phyloP scores from a whole-genome alignment of 805 yeast genomes.

The Saccharomycopsis sp. region DNA sequence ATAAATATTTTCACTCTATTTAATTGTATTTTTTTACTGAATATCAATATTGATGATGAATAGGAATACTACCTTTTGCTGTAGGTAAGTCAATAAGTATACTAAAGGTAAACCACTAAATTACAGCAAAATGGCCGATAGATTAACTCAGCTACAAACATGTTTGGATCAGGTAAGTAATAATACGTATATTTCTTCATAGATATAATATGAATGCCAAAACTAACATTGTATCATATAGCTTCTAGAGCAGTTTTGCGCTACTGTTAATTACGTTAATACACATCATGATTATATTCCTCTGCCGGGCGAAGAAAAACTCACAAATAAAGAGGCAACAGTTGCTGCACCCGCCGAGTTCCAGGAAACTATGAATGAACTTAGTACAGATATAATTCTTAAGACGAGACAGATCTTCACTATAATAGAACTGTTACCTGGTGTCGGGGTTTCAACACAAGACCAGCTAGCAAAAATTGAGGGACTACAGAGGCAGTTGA shows the following conservation, averaged over 20 bases:
- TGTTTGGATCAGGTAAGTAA: conserved; percentile 63
- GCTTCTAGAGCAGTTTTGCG: conserved; percentile 71
- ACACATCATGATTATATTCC: conserved; percentile 61
- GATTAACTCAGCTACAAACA: conserved; percentile 83
- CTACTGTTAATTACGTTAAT: conserved; percentile 73
- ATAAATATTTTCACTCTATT: no score
- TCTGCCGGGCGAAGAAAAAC: conserved; percentile 44
- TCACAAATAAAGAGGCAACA: conserved; percentile 55
- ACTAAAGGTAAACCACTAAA: not conserved
- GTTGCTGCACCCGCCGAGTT: conserved; percentile 45
- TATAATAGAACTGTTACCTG: conserved; percentile 85
- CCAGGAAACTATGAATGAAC: conserved; percentile 56
- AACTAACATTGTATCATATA: conserved; percentile 24
- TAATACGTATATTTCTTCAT: not conserved
- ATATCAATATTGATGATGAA: no score
- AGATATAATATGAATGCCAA: not conserved
- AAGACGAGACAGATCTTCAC: conserved; percentile 83
- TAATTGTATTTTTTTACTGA: no score
- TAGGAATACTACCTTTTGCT: no score
- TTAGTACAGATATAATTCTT: conserved; percentile 76
- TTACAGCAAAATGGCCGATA: conserved; percentile 56
- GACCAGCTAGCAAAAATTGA: conserved; percentile 64
- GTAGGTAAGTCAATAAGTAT: no score
- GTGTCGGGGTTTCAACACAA: conserved; percentile 76
- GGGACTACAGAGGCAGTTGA: conserved; percentile 54